Percentiles rank a stretch among this genome's conserved stretches.
Conservation (phyloP, 441 rosid genomes). For the Pelargonium cotyledonis region DNA sequence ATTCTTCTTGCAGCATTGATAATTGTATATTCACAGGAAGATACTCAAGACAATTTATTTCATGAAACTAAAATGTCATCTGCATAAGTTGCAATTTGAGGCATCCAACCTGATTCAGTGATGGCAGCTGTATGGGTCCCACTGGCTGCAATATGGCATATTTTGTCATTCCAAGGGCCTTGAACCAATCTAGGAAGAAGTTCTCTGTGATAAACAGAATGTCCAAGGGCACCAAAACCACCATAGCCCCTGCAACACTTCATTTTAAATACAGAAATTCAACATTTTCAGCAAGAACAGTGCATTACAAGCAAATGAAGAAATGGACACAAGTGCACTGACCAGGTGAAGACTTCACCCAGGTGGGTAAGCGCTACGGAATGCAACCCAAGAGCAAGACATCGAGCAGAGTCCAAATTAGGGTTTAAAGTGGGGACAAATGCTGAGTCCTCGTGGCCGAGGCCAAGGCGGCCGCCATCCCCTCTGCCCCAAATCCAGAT, state of each 20-base stretch:
- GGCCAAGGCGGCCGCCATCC: constrained; percentile 82
- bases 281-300: background rate
- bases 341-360: constrained; percentile 80
- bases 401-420: constrained; percentile 43
- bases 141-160: constrained; percentile 60
- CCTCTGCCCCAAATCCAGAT: constrained; percentile 94
- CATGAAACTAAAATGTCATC: background rate
- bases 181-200: constrained; percentile 79
- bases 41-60: background rate
- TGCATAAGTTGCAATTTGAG: background rate
- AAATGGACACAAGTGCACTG: constrained; percentile 18
- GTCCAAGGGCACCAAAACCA: constrained; percentile 93
- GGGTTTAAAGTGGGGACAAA: constrained; percentile 69
- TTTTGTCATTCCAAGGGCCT: constrained; percentile 49
- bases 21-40: background rate
- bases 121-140: constrained; percentile 85
- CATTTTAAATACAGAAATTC: constrained; percentile 24
- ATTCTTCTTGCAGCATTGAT: background rate
- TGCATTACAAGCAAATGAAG: background rate
- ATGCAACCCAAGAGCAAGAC: constrained; percentile 65
- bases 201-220: constrained; percentile 77
- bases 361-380: constrained; percentile 65
- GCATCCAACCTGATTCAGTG: constrained; percentile 57
- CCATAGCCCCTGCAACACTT: constrained; percentile 88
- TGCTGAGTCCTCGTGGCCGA: constrained; percentile 70